Conservation (phyloP, 73 alveolate genomes). For the Tetrahymena malaccensis region DNA sequence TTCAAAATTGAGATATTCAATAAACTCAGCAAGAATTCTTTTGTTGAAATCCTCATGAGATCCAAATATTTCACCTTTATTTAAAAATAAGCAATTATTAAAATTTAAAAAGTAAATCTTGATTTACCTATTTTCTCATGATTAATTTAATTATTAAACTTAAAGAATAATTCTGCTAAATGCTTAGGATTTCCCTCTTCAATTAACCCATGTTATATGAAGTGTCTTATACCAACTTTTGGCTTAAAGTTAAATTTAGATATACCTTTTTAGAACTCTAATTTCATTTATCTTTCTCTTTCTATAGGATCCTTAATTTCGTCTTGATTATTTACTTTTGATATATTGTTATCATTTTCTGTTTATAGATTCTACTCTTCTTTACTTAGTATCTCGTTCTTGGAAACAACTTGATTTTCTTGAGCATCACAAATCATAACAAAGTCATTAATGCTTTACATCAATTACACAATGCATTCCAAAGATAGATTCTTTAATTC, state of each 20-base stretch:
- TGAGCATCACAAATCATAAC: slow-evolving; percentile 19
- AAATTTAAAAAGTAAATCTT: slow-evolving; percentile 52
- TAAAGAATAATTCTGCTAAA: slow-evolving; percentile 30
- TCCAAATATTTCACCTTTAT: slow-evolving; percentile 84
- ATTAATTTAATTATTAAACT: neutral
- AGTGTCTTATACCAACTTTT: slow-evolving; percentile 80
- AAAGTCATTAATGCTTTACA: slow-evolving; percentile 29
- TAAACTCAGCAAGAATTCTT: slow-evolving; percentile 68
- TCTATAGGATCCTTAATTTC: slow-evolving; percentile 22
- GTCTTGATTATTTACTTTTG: neutral
- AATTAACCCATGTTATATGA: slow-evolving; percentile 51
- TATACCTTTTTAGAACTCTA: slow-evolving; percentile 81
- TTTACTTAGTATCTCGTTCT: neutral
- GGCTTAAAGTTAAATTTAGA: slow-evolving; percentile 88
- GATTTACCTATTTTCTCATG: neutral
- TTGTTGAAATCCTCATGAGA: slow-evolving; percentile 73
- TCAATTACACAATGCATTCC: slow-evolving; percentile 17
- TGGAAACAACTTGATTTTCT: neutral
- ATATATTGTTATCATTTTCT: neutral
- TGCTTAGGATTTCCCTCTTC: slow-evolving; percentile 53
- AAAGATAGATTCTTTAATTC: slow-evolving; percentile 14
- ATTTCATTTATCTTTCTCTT: slow-evolving; percentile 46
- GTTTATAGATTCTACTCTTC: neutral
- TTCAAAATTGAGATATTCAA: slow-evolving; percentile 66
- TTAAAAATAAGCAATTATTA: slow-evolving; percentile 56